Evolutionary conservation across 805 yeast genomes (phyloP).

Genomic region (Ogataea chonburiensis): DNA sequence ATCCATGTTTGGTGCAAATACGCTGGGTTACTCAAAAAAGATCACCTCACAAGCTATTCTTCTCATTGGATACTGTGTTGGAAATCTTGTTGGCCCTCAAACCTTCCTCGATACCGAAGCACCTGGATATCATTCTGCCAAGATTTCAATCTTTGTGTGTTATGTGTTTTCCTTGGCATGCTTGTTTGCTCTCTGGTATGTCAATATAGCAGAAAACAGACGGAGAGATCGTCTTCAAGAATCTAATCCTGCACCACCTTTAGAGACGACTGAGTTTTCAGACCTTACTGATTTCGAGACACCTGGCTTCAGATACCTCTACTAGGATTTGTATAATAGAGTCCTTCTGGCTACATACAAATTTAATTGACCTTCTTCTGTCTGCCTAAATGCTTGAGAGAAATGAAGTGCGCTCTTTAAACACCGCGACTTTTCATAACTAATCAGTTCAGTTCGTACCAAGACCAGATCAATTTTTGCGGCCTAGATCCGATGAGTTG

Average conservation of each 20-base stretch:
- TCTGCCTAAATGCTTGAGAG: too few species aligned
- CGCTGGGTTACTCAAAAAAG: constrained; percentile 31
- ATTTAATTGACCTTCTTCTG: too few species aligned
- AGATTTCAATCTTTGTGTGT: constrained; percentile 49
- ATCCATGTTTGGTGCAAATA: constrained; percentile 37
- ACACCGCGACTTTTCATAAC: too few species aligned
- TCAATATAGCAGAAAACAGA: constrained; percentile 20
- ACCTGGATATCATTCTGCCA: constrained; percentile 57
- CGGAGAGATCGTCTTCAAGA: constrained; percentile 5
- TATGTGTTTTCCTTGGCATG: constrained; percentile 24
- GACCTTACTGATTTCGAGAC: constrained; percentile 47
- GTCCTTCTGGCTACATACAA: too few species aligned
- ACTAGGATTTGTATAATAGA: too few species aligned
- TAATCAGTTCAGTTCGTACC: too few species aligned
- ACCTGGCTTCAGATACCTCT: constrained; percentile 36
- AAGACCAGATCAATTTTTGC: too few species aligned
- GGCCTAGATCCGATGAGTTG: too few species aligned
- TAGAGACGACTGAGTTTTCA: constrained; percentile 39
- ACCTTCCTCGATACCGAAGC: constrained; percentile 55
- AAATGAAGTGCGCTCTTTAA: too few species aligned
- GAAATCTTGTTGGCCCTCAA: constrained; percentile 70
- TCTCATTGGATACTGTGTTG: constrained; percentile 61
- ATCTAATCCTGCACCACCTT: constrained; percentile 6
- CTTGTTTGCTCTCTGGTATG: constrained; percentile 24
- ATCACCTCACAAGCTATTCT: constrained; percentile 51